These are phyloP conservation scores for Cryptococcus depauperatus DNA, from an alignment of 1,284 basidiomycete genomes.

Conservation along the genomic window DNA sequence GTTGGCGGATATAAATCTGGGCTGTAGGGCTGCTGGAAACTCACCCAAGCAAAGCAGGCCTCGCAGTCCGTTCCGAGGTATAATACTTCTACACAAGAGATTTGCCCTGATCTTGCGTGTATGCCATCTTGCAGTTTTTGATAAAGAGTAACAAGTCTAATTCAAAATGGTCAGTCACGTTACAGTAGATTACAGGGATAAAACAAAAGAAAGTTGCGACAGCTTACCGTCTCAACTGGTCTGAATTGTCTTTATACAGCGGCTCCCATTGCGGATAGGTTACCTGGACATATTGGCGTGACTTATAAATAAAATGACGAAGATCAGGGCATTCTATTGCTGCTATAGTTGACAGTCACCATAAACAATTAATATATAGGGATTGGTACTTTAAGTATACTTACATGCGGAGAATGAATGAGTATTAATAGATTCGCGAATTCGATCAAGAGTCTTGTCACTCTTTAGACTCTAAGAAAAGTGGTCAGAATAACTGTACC, in stretches of 20 bases:
- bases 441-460: slow-evolving; percentile 52
- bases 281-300: slow-evolving; percentile 74
- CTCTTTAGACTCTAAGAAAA: slow-evolving; percentile 53
- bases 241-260: slow-evolving; percentile 57
- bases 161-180: not conserved
- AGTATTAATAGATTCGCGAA: slow-evolving; percentile 25
- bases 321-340: slow-evolving; percentile 77
- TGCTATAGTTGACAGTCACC: slow-evolving; percentile 17
- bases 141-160: slow-evolving; percentile 66
- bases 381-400: slow-evolving; percentile 9
- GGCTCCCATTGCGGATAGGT: slow-evolving; percentile 75
- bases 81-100: slow-evolving; percentile 65
- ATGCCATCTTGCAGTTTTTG: slow-evolving; percentile 74
- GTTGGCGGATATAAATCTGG: not conserved
- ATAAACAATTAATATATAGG: not conserved
- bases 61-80: slow-evolving; percentile 77
- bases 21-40: slow-evolving; percentile 5
- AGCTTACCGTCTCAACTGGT: slow-evolving; percentile 29
- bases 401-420: slow-evolving; percentile 44
- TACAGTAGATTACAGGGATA: no score
- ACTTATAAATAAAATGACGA: slow-evolving; percentile 92
- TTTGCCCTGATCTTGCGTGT: slow-evolving; percentile 71
- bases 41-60: slow-evolving; percentile 61
- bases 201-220: no score
- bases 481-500: no score